phyloP scores from a whole-genome alignment of 495 filamentous ascomycete species.

The Viridothelium virens region DNA sequence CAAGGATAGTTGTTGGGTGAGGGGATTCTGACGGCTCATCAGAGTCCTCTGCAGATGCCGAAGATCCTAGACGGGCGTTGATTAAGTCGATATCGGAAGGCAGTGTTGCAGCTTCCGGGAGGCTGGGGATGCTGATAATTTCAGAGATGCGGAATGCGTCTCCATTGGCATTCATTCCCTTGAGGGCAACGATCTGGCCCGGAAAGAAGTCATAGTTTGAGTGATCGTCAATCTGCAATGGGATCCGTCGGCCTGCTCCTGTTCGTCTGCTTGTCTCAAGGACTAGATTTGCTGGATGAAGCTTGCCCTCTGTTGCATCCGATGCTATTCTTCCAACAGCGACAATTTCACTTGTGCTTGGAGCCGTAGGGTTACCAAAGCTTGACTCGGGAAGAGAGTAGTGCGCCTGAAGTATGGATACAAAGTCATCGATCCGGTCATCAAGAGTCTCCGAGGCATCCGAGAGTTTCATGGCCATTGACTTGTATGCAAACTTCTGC shows the following conservation, averaged over 20 bases:
- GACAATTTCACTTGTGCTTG: constrained; percentile 77
- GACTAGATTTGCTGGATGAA: constrained; percentile 74
- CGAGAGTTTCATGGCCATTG: constrained; percentile 88
- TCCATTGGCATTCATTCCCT: constrained; percentile 79
- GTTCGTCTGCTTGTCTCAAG: constrained; percentile 81
- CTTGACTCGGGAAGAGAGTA: constrained; percentile 68
- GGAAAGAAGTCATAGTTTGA: constrained; percentile 80
- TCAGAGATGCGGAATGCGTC: constrained; percentile 74
- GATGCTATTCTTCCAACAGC: constrained; percentile 86
- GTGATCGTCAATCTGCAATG: constrained; percentile 64
- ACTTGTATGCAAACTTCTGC: constrained; percentile 83
- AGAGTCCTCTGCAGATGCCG: constrained; percentile 47
- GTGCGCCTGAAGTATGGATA: constrained; percentile 58
- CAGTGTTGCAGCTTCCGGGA: constrained; percentile 59
- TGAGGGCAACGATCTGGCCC: constrained; percentile 82
- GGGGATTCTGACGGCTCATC: constrained; percentile 32
- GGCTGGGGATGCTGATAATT: constrained; percentile 61
- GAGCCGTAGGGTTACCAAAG: constrained; percentile 78
- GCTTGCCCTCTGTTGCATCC: constrained; percentile 71
- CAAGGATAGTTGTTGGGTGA: constrained; percentile 61
- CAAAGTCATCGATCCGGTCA: constrained; percentile 88
- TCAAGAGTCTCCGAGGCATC: constrained; percentile 89
- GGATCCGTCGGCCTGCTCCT: constrained; percentile 72
- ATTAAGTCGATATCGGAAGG: constrained; percentile 52
- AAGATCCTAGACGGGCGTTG: constrained; percentile 55